Evolutionary conservation across 805 yeast genomes (phyloP).

Genomic region (Phaffomyces opuntiae): DNA sequence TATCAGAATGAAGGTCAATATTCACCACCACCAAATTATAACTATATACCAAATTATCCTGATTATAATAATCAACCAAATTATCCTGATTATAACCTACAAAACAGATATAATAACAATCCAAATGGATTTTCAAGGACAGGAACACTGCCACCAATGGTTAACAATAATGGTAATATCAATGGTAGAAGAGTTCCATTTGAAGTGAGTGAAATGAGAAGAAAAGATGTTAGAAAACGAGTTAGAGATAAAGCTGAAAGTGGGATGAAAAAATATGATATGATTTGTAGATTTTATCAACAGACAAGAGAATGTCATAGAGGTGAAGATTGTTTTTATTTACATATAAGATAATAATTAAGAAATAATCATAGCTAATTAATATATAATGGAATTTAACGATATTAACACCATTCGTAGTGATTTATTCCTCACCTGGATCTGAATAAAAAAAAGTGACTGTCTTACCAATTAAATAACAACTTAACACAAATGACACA

Average conservation of each 20-base stretch:
- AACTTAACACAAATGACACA: constrained; percentile 1
- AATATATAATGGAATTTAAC: background rate
- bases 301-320: background rate
- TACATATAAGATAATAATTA: constrained; percentile 1
- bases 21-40: too few relatives aligned
- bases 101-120: too few relatives aligned
- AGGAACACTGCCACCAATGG: background rate
- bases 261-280: background rate
- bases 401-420: too few relatives aligned
- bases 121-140: background rate
- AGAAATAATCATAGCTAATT: background rate
- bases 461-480: background rate
- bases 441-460: constrained; percentile 6
- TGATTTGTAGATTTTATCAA: constrained; percentile 1
- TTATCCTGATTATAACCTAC: too few relatives aligned
- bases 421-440: constrained; percentile 5
- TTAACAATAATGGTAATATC: too few relatives aligned
- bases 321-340: constrained; percentile 7
- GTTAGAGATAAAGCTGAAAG: background rate
- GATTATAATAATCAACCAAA: too few relatives aligned
- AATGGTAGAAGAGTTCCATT: too few relatives aligned
- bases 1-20: too few relatives aligned
- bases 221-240: constrained; percentile 4
- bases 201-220: constrained; percentile 1
- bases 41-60: too few relatives aligned